phyloP scores from a whole-genome alignment of 2,329 filamentous ascomycete genomes.

The Mycocentrospora acerina region DNA sequence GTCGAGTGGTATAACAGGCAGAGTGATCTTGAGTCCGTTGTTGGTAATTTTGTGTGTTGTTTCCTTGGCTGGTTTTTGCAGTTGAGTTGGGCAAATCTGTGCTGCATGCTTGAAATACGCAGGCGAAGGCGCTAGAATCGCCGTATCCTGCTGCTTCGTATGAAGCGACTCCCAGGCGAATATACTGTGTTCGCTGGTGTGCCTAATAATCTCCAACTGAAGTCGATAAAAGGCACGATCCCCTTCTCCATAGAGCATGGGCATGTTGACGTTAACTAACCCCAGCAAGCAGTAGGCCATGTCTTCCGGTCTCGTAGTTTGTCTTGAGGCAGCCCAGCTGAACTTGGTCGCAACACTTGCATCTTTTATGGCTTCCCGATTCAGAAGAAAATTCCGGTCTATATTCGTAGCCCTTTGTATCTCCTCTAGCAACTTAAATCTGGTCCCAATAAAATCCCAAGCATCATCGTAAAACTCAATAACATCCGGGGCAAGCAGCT shows the following conservation, averaged over 20 bases:
- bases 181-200: slow-evolving; percentile 4
- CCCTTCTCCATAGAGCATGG: slow-evolving; percentile 28
- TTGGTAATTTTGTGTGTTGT: too few relatives aligned
- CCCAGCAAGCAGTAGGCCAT: slow-evolving; percentile 29
- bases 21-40: too few relatives aligned
- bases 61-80: too few relatives aligned
- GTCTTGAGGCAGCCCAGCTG: slow-evolving; percentile 3
- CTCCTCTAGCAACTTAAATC: background rate
- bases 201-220: slow-evolving; percentile 11
- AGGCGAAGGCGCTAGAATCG: too few relatives aligned
- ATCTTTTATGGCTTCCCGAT: background rate
- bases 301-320: slow-evolving; percentile 20
- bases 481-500: slow-evolving; percentile 6
- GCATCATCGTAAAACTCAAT: slow-evolving; percentile 5
- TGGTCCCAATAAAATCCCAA: slow-evolving; percentile 3
- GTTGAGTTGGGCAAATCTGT: too few relatives aligned
- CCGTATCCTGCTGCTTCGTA: too few relatives aligned
- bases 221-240: slow-evolving; percentile 15
- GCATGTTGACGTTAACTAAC: slow-evolving; percentile 24
- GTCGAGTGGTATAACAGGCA: too few relatives aligned
- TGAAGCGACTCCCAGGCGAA: slow-evolving; percentile 3
- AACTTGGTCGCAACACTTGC: background rate
- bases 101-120: too few relatives aligned
- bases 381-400: background rate
- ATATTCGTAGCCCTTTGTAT: background rate